Evolutionary conservation across 768 basidiomycete species (phyloP).

Genomic region (Artomyces pyxidatus): DNA sequence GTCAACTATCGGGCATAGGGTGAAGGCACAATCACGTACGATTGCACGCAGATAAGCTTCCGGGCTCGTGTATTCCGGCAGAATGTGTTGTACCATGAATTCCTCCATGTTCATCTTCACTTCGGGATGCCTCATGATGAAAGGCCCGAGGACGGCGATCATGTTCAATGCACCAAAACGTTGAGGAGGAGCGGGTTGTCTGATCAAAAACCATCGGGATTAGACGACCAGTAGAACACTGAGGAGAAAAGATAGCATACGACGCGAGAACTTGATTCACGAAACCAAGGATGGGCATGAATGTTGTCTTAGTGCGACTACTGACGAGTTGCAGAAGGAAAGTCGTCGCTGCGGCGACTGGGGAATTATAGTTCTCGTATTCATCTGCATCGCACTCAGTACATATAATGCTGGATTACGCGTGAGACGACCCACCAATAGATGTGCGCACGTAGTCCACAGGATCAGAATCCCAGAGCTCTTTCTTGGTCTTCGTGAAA

Average conservation of each 20-base stretch:
- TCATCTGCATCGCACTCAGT: conserved; percentile 49
- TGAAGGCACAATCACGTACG: conserved; percentile 34
- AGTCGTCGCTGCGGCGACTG: conserved; percentile 69
- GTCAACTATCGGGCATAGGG: background rate
- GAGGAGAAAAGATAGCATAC: conserved; percentile 38
- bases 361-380: conserved; percentile 70
- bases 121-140: conserved; percentile 80
- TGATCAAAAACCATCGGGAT: conserved; percentile 13
- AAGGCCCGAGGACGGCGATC: conserved; percentile 63
- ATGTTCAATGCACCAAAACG: conserved; percentile 84
- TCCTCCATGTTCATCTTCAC: conserved; percentile 71
- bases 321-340: conserved; percentile 74
- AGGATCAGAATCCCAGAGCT: conserved; percentile 76
- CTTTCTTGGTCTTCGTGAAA: conserved; percentile 59
- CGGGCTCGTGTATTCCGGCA: conserved; percentile 56
- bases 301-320: conserved; percentile 75
- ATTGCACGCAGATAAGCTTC: conserved; percentile 75
- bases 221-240: background rate
- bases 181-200: conserved; percentile 51
- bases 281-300: conserved; percentile 71
- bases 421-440: conserved; percentile 43
- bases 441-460: conserved; percentile 73
- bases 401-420: background rate
- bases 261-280: conserved; percentile 67
- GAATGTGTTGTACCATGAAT: conserved; percentile 66